These are phyloP conservation scores for Candida sanyaensis DNA, from an alignment of 1,139 yeast genomes.

Conservation along the genomic window DNA sequence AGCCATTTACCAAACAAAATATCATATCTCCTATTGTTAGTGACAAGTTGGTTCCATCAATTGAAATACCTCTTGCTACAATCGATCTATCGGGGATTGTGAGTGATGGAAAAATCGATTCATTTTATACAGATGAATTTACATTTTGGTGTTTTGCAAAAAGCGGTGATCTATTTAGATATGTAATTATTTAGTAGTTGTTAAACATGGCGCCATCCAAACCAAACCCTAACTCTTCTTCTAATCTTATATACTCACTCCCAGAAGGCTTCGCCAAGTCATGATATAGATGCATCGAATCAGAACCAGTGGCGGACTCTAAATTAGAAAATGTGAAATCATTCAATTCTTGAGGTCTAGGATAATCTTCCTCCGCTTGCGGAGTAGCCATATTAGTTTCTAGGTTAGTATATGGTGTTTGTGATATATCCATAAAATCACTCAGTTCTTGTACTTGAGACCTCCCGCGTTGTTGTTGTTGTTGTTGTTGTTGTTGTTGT, in stretches of 20 bases:
- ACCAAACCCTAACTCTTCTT: slow-evolving; percentile 51
- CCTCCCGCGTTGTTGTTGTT: slow-evolving; percentile 10
- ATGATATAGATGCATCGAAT: slow-evolving; percentile 4
- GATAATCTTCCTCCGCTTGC: slow-evolving; percentile 18
- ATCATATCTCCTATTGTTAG: slow-evolving; percentile 41
- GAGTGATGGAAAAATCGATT: slow-evolving; percentile 46
- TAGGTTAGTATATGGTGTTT: slow-evolving; percentile 16
- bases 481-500: slow-evolving; percentile 33
- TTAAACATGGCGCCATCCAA: slow-evolving; percentile 36
- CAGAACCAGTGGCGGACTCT: slow-evolving; percentile 6
- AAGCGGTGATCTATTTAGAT: slow-evolving; percentile 53
- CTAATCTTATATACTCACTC: slow-evolving; percentile 38
- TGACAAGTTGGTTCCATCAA: slow-evolving; percentile 43
- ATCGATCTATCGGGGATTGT: slow-evolving; percentile 37
- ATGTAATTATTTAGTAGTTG: slow-evolving; percentile 15
- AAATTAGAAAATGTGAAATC: slow-evolving; percentile 35
- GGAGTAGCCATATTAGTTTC: slow-evolving; percentile 8
- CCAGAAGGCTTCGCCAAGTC: slow-evolving; percentile 13
- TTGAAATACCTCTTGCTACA: slow-evolving; percentile 37
- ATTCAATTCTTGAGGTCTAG: slow-evolving; percentile 51
- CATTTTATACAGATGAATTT: slow-evolving; percentile 37
- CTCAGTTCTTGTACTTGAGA: slow-evolving; percentile 10
- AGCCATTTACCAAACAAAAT: slow-evolving; percentile 17
- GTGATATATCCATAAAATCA: slow-evolving; percentile 16
- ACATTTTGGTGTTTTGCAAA: slow-evolving; percentile 54